phyloP scores from a whole-genome alignment of 306 rosid species.

The Dryas alaskensis region DNA sequence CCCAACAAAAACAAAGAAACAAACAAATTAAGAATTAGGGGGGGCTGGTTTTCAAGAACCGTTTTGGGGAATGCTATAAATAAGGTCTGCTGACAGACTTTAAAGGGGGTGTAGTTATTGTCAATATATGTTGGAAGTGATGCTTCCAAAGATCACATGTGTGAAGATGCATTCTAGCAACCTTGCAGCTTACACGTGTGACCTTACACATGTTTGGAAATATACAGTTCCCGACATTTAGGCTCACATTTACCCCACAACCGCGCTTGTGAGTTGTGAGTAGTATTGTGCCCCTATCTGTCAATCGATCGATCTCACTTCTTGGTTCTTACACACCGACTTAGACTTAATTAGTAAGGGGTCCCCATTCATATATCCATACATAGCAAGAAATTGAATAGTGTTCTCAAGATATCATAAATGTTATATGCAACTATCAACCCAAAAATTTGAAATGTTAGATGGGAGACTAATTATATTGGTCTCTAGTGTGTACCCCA shows the following conservation, averaged over 20 bases:
- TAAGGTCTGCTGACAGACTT: neutral
- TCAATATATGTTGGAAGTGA: neutral
- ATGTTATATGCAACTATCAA: constrained; percentile 5
- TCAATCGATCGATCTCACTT: too few relatives aligned
- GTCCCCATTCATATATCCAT: neutral
- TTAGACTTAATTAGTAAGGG: neutral
- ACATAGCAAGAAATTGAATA: constrained; percentile 14
- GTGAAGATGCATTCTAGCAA: neutral
- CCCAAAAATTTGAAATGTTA: neutral
- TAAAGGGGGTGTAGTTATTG: neutral
- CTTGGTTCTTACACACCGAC: too few relatives aligned
- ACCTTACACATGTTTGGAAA: neutral
- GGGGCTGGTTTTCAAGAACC: too few relatives aligned
- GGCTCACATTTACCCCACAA: neutral
- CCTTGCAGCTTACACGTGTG: neutral
- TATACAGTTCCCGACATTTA: neutral
- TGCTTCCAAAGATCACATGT: neutral
- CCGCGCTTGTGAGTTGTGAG: neutral
- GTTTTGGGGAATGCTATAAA: too few relatives aligned
- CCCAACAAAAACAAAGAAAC: neutral
- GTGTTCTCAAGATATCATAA: constrained; percentile 2
- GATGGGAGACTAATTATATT: neutral
- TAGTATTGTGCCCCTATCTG: too few relatives aligned
- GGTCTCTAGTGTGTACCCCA: neutral
- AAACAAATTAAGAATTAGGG: neutral